Evolutionary conservation across 345 rosid species (phyloP).

Genomic region (Arabidopsis arenosa): DNA sequence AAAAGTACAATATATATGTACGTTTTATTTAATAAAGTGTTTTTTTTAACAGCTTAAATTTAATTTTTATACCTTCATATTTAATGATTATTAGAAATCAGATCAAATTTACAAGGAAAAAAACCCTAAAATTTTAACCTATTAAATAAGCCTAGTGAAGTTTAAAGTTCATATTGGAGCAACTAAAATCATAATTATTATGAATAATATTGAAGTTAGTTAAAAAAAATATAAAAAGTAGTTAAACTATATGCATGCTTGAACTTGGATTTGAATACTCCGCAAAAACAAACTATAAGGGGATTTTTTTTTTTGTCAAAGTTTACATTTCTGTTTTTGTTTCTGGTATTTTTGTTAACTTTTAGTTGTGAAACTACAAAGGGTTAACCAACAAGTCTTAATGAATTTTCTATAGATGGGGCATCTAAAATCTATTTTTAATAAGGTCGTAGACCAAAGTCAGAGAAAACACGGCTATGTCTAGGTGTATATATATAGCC

Average conservation of each 20-base stretch:
- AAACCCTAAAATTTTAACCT: background rate
- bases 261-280: background rate
- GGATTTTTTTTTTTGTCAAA: background rate
- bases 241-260: background rate
- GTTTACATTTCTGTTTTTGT: no score
- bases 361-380: background rate
- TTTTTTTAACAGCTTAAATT: background rate
- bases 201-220: background rate
- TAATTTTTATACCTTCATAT: background rate
- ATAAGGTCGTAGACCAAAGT: conserved; percentile 7
- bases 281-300: background rate
- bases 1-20: background rate
- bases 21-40: background rate
- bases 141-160: background rate
- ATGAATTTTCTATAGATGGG: conserved; percentile 10
- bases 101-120: background rate
- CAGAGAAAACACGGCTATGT: conserved; percentile 15
- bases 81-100: background rate
- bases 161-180: background rate
- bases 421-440: conserved; percentile 24
- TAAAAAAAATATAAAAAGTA: background rate
- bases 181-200: background rate
- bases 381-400: background rate
- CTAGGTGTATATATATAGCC: conserved; percentile 26
- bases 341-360: conserved; percentile 12